phyloP scores from a whole-genome alignment of 1,284 basidiomycete genomes.

The Butyriboletus appendiculatus region DNA sequence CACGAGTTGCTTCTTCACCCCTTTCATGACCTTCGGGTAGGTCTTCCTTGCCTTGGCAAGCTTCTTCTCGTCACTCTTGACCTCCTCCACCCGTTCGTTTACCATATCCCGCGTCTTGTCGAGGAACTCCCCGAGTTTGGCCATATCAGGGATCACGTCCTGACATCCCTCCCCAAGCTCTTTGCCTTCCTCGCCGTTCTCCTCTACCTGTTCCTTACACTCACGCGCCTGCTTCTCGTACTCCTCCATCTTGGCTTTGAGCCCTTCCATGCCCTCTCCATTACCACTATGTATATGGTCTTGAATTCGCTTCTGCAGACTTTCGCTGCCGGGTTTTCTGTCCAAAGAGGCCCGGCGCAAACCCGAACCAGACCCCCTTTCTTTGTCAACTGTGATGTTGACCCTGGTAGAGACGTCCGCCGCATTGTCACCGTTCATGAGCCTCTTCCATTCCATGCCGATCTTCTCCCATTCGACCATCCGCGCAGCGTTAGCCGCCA shows the following conservation, averaged over 20 bases:
- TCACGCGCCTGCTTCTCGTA: background rate
- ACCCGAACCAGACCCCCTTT: background rate
- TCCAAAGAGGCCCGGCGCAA: background rate
- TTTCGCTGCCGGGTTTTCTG: background rate
- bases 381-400: background rate
- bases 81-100: slow-evolving; percentile 14
- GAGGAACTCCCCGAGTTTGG: slow-evolving; percentile 13
- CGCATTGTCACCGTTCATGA: slow-evolving; percentile 5
- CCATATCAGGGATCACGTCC: slow-evolving; percentile 5
- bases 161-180: background rate
- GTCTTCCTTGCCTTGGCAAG: slow-evolving; percentile 18
- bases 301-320: background rate
- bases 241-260: slow-evolving; percentile 6
- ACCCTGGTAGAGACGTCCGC: background rate
- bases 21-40: slow-evolving; percentile 17
- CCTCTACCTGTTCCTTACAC: background rate
- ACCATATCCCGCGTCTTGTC: slow-evolving; percentile 22
- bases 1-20: slow-evolving; percentile 12
- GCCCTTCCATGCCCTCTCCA: background rate
- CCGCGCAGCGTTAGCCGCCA: slow-evolving; percentile 8
- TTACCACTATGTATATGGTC: background rate
- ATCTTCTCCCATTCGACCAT: slow-evolving; percentile 22
- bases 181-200: background rate
- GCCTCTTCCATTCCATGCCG: slow-evolving; percentile 18
- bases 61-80: slow-evolving; percentile 20